A percentile compares a stretch with the other conserved stretches of the same genome.
Evolutionary conservation across 2,329 filamentous ascomycete species (phyloP).

Genomic region (Simplicillium aogashimaense): DNA sequence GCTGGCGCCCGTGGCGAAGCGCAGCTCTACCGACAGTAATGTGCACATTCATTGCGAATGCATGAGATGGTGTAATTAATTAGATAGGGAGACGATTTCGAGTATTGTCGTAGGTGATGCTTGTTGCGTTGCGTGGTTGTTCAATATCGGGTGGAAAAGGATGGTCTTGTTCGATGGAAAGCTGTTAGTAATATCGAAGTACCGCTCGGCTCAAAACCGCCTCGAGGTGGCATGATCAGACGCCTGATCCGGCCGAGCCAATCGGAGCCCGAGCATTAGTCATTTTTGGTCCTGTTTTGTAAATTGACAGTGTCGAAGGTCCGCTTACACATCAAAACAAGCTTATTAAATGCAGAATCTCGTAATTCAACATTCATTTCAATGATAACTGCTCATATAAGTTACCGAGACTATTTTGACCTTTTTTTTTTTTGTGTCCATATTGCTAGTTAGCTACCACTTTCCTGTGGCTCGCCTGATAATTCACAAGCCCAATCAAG

Average conservation of each 20-base stretch:
- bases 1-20: conserved; percentile 27
- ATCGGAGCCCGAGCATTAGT: conserved; percentile 23
- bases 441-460: too few species aligned
- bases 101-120: conserved; percentile 1
- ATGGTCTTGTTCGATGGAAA: conserved; percentile 1
- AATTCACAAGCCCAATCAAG: too few species aligned
- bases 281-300: conserved; percentile 7
- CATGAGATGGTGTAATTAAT: conserved; percentile 11
- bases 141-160: background rate
- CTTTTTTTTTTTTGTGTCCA: too few species aligned
- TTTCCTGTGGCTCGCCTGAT: too few species aligned
- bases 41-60: conserved; percentile 30
- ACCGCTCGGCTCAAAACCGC: conserved; percentile 17
- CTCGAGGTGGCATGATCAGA: conserved; percentile 16
- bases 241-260: conserved; percentile 24
- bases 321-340: too few species aligned
- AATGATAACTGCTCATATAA: too few species aligned
- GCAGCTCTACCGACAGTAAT: conserved; percentile 28
- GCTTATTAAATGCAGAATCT: too few species aligned
- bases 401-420: too few species aligned
- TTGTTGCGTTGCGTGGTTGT: background rate
- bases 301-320: too few species aligned
- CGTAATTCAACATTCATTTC: too few species aligned
- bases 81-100: background rate
- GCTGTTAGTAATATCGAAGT: background rate